Evolutionary conservation across 495 filamentous ascomycete species (phyloP).

Genomic region (Penicillium lividum): DNA sequence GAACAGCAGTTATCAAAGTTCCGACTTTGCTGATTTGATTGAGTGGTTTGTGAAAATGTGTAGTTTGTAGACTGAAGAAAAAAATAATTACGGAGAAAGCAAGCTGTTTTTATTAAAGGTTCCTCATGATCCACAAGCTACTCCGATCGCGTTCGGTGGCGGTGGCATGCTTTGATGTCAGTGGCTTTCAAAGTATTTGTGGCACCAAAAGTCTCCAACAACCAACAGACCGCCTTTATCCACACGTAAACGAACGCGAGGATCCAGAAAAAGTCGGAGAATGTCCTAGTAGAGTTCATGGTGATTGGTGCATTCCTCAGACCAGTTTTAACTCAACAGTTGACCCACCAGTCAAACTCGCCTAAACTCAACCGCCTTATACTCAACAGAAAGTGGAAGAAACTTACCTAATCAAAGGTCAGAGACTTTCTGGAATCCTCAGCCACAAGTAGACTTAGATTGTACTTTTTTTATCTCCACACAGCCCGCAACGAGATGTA

Average conservation of each 20-base stretch:
- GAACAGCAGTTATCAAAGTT: not conserved
- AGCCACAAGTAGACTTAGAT: not conserved
- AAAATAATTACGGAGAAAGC: not conserved
- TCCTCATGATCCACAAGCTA: not conserved
- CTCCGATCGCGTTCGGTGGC: not conserved
- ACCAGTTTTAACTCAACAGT: no score
- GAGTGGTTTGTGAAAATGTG: not conserved
- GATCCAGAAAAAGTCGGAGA: not conserved
- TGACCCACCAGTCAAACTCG: no score
- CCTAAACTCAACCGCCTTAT: no score
- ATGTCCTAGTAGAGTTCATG: not conserved
- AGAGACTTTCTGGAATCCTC: not conserved
- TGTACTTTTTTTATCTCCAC: not conserved
- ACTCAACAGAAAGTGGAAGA: not conserved
- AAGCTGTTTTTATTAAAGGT: not conserved
- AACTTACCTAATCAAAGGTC: not conserved
- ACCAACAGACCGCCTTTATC: not conserved
- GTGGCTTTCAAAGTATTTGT: not conserved
- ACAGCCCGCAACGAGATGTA: not conserved
- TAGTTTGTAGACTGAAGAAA: not conserved
- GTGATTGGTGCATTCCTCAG: not conserved
- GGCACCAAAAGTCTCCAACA: not conserved
- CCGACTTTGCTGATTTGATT: not conserved
- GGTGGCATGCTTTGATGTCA: not conserved
- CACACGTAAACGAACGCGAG: not conserved